Evolutionary conservation across 2,329 filamentous ascomycete genomes (phyloP).

Genomic region (Colletotrichum lentis): DNA sequence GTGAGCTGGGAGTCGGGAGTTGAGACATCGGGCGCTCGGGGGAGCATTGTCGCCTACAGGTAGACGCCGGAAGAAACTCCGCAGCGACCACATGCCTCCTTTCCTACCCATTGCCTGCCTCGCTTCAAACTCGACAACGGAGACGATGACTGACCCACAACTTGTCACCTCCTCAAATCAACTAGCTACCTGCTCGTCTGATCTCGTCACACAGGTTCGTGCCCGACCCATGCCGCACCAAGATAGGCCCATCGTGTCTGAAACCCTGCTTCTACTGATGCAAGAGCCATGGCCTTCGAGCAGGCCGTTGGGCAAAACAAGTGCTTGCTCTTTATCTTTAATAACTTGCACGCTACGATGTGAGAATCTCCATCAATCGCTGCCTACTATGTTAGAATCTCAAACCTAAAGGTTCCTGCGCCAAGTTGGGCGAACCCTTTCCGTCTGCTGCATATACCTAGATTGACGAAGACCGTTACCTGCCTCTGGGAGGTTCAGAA

Average conservation of each 20-base stretch:
- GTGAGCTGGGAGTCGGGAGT: not conserved
- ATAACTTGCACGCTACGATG: not conserved
- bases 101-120: not conserved
- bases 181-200: not conserved
- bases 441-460: conserved; percentile 49
- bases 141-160: not conserved
- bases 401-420: not conserved
- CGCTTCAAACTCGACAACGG: not conserved
- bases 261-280: not conserved
- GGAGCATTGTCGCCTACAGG: not conserved
- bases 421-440: not conserved
- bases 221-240: not conserved
- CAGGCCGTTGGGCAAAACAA: not conserved
- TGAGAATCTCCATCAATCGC: not conserved
- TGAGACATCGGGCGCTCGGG: not conserved
- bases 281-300: not conserved
- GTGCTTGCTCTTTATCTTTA: not conserved
- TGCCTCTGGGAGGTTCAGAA: conserved; percentile 46
- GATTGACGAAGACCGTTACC: conserved; percentile 51
- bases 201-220: conserved; percentile 7
- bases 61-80: not conserved
- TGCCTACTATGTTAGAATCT: too few species aligned
- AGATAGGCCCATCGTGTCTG: not conserved
- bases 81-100: not conserved
- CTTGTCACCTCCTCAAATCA: not conserved